phyloP scores from a whole-genome alignment of 805 yeast species.

The Candida argentea region DNA sequence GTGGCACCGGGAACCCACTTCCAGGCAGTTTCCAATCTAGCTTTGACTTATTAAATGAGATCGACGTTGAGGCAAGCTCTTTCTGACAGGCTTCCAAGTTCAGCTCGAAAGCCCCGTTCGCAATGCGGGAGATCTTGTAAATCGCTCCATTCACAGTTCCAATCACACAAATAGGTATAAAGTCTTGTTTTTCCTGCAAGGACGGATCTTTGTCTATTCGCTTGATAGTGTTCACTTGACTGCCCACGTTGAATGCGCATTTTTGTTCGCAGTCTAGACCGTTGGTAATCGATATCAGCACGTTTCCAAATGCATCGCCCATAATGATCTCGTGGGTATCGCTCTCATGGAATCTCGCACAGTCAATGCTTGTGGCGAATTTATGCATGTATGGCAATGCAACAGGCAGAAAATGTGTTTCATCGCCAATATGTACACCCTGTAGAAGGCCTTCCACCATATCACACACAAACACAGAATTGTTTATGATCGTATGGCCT shows the following conservation, averaged over 20 bases:
- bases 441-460: constrained; percentile 3
- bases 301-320: constrained; percentile 24
- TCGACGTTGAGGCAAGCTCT: neutral
- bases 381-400: too few species aligned
- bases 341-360: neutral
- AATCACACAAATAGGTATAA: constrained; percentile 7
- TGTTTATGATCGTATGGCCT: neutral
- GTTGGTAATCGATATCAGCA: constrained; percentile 6
- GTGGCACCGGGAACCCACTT: neutral
- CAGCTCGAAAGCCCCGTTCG: neutral
- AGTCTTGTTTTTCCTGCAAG: neutral
- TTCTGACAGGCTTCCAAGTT: neutral
- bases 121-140: constrained; percentile 5
- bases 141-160: constrained; percentile 23
- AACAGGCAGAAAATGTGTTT: neutral
- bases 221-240: constrained; percentile 17
- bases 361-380: constrained; percentile 3
- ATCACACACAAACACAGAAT: constrained; percentile 1
- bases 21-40: neutral
- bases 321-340: constrained; percentile 5
- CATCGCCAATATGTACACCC: neutral
- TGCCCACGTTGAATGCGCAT: constrained; percentile 16
- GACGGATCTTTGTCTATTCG: neutral
- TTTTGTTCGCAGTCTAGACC: constrained; percentile 4
- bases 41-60: neutral